phyloP scores from a whole-genome alignment of 805 yeast species.

The Wickerhamomyces canadensis region DNA sequence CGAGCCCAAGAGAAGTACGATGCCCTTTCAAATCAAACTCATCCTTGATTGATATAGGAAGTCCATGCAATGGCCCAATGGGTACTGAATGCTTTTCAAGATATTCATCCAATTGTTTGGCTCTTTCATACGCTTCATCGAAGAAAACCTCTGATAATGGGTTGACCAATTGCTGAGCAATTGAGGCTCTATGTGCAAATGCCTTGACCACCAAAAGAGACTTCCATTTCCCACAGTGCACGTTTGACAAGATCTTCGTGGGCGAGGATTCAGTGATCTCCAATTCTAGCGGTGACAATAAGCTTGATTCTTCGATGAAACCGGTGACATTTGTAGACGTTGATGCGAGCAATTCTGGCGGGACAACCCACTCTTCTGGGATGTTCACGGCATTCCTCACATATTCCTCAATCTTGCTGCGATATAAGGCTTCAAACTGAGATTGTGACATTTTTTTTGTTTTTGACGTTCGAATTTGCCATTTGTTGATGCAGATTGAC shows the following conservation, averaged over 20 bases:
- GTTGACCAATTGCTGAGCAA: conserved; percentile 44
- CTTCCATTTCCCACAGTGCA: conserved; percentile 26
- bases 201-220: conserved; percentile 42
- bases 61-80: conserved; percentile 60
- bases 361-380: conserved; percentile 1
- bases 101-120: conserved; percentile 46
- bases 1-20: conserved; percentile 42
- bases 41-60: conserved; percentile 56
- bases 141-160: conserved; percentile 32
- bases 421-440: neutral
- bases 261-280: conserved; percentile 35
- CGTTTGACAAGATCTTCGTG: conserved; percentile 20
- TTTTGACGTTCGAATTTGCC: too few species aligned
- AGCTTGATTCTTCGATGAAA: conserved; percentile 1
- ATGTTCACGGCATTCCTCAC: neutral
- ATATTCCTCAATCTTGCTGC: neutral
- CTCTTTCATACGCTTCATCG: conserved; percentile 48
- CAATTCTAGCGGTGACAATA: conserved; percentile 22
- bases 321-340: neutral
- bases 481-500: too few species aligned
- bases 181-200: conserved; percentile 47
- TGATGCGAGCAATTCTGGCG: neutral
- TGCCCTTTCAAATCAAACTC: conserved; percentile 33
- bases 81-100: conserved; percentile 38
- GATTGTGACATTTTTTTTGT: too few species aligned